These are phyloP conservation scores for Verticillium tricorpus DNA, from an alignment of 2,329 filamentous ascomycete genomes.

Conservation along the genomic window DNA sequence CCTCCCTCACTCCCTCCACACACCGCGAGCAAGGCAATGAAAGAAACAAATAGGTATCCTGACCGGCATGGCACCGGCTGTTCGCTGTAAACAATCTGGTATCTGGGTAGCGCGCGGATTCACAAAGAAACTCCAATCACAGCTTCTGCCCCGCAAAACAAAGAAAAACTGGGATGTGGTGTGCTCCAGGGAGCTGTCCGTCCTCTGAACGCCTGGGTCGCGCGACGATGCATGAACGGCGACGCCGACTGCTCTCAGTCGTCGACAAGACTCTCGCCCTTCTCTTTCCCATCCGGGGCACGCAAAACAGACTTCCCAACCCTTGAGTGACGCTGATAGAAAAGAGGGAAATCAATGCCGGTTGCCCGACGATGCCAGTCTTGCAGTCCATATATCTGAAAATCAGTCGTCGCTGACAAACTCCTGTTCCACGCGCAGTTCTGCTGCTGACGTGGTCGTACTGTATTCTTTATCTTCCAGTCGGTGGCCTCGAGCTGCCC, in stretches of 20 bases:
- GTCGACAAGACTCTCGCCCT: background rate
- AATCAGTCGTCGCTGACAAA: background rate
- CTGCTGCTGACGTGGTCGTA: background rate
- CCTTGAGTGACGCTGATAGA: background rate
- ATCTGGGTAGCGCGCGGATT: background rate
- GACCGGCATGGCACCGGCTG: background rate
- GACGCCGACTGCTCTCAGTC: background rate
- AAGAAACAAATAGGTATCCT: background rate
- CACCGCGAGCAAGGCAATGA: background rate
- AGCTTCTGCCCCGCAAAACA: background rate
- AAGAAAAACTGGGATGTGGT: background rate
- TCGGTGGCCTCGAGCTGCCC: conserved; percentile 2
- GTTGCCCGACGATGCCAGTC: conserved; percentile 14
- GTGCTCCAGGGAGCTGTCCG: background rate
- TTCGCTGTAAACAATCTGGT: background rate
- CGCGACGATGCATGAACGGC: background rate
- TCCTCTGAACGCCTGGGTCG: background rate
- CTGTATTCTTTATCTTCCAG: background rate
- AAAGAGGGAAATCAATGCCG: conserved; percentile 5
- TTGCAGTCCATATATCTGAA: conserved; percentile 3
- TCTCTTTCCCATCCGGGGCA: background rate
- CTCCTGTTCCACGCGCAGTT: background rate
- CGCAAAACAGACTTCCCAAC: conserved; percentile 1
- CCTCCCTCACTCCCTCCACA: background rate
- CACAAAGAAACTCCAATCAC: background rate